Evolutionary conservation across 2,329 filamentous ascomycete species (phyloP), one percentile per base, ranked within the genome.

Genomic region (Cladophialophora yegresii): DNA sequence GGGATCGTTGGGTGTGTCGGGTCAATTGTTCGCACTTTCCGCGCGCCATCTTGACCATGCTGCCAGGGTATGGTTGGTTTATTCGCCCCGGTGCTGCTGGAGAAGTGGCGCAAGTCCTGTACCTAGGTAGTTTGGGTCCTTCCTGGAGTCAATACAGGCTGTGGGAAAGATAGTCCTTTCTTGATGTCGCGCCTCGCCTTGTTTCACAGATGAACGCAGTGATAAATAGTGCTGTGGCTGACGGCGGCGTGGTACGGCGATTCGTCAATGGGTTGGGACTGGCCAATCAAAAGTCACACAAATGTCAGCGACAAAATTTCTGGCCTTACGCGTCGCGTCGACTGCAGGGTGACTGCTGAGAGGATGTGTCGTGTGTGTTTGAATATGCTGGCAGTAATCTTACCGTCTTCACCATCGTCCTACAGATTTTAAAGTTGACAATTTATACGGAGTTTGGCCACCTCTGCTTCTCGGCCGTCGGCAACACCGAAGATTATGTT

Each of bases 241-340:
- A 43, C 16, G 13, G 36, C 1, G 5, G 16, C n/a, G 16, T 20
- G 36, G 16, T 43, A 43, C 3, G n/a, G 16, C 36, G 36, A 40
- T 40, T 40, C 36, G 36, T 40, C 36, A 16, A 43, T 2, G 8
- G 36, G 36, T 7, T 43, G n/a, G 36, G 9, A 7, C n/a, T 40
- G 49, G 40, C 62, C 62, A 64, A 64, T 64, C 55, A 64, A 26
- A 64, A 33, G n/a, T 12, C 13, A 23, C 45, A 23, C 23, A 60
- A 64, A 64, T 23, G 62, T 64, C 62, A 64, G 62, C 62, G 40
- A 58, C 28, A 50, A 13, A 33, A 33, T 50, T 23, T 36, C 12
- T 26, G 20, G n/a, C 7, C 16, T n/a, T 16, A n/a, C n/a, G 36
- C 16, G 16, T 43, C 36, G 36, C 36, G 36, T 43, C 8, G 36